Conservation (phyloP, 768 basidiomycete species). For the Amanita thiersii region DNA sequence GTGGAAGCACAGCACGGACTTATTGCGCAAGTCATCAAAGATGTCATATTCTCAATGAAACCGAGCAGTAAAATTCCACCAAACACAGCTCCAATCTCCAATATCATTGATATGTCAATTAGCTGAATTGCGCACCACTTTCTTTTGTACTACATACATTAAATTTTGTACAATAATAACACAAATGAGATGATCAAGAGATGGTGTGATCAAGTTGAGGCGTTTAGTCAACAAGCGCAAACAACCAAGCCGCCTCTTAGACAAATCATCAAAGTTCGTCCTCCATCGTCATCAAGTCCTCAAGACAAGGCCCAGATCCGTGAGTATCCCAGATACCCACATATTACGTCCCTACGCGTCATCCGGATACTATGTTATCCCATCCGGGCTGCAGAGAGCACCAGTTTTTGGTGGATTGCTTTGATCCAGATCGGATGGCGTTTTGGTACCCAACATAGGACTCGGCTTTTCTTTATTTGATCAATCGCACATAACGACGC, state of each 20-base stretch:
- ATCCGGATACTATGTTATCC: not conserved
- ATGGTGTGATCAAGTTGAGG: too few species aligned
- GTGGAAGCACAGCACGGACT: constrained; percentile 91
- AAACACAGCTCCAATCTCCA: constrained; percentile 22
- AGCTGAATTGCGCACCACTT: too few species aligned
- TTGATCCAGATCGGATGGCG: not conserved
- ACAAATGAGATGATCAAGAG: too few species aligned
- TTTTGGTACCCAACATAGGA: not conserved
- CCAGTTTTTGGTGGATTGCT: not conserved
- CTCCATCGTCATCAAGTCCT: not conserved
- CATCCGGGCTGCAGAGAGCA: too few species aligned
- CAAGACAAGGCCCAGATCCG: not conserved
- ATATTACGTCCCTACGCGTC: not conserved
- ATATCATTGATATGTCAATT: constrained; percentile 40
- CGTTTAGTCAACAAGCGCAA: too few species aligned
- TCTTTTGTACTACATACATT: too few species aligned
- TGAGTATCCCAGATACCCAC: not conserved
- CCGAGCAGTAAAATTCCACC: constrained; percentile 20
- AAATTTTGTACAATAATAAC: too few species aligned
- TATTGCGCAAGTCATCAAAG: constrained; percentile 89
- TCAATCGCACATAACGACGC: not conserved
- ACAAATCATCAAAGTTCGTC: not conserved
- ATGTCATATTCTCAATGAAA: constrained; percentile 75
- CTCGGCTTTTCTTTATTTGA: not conserved
- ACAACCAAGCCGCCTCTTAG: too few species aligned